Evolutionary conservation across 2,329 filamentous ascomycete genomes (phyloP).

Genomic region (Ophiostoma montium): DNA sequence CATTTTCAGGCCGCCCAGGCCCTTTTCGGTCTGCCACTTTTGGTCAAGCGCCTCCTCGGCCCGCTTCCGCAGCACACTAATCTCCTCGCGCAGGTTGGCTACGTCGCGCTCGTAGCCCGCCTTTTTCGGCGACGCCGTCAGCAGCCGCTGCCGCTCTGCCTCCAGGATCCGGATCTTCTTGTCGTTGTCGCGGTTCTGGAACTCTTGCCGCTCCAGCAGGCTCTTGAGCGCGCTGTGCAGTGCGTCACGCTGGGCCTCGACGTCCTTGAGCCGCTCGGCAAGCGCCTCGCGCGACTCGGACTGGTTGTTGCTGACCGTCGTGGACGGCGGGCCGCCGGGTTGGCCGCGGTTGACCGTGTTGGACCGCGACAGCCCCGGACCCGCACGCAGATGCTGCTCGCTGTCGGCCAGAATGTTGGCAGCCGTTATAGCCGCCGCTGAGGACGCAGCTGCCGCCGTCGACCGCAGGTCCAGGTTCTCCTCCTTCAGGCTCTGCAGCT

Average conservation of each 20-base stretch:
- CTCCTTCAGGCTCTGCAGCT: conserved; percentile 40
- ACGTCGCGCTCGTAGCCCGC: conserved; percentile 79
- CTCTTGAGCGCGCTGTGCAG: conserved; percentile 77
- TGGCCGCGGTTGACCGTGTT: conserved; percentile 32
- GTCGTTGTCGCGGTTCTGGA: conserved; percentile 68
- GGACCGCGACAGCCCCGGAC: conserved; percentile 31
- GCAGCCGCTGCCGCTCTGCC: conserved; percentile 59
- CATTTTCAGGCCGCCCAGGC: conserved; percentile 51
- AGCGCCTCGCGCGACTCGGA: conserved; percentile 52
- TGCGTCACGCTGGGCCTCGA: conserved; percentile 86
- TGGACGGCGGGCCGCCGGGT: background rate
- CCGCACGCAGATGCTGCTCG: conserved; percentile 3
- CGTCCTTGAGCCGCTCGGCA: conserved; percentile 73
- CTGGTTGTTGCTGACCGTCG: conserved; percentile 13
- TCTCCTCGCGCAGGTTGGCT: conserved; percentile 62
- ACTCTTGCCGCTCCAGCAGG: conserved; percentile 71
- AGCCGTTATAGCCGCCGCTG: conserved; percentile 10
- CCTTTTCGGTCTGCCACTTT: conserved; percentile 49
- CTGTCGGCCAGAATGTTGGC: background rate
- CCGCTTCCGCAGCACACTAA: conserved; percentile 67
- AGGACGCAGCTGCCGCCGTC: conserved; percentile 8
- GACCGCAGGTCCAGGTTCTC: conserved; percentile 34
- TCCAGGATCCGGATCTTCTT: conserved; percentile 70
- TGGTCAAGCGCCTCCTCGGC: conserved; percentile 90
- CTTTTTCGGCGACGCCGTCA: conserved; percentile 54